Evolutionary conservation across 2,329 filamentous ascomycete species (phyloP).

Genomic region (Aureobasidium zeae): DNA sequence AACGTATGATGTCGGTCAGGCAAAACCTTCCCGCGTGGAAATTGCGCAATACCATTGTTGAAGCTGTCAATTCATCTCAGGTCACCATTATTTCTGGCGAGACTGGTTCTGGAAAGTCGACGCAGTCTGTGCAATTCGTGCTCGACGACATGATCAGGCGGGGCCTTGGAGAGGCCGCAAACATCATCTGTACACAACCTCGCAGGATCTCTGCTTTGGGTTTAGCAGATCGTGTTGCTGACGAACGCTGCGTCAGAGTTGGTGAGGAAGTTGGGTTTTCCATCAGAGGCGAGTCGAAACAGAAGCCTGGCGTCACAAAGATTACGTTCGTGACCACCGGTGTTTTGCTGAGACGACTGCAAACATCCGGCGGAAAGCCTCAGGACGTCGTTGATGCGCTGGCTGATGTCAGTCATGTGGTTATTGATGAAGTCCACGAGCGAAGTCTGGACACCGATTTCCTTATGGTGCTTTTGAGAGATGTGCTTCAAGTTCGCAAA

Average conservation of each 20-base stretch:
- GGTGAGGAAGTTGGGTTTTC: conserved; percentile 86
- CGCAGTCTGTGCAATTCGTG: conserved; percentile 92
- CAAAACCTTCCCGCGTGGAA: conserved; percentile 79
- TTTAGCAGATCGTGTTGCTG: conserved; percentile 85
- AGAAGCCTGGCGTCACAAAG: conserved; percentile 60
- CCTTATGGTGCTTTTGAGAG: conserved; percentile 73
- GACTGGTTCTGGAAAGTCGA: conserved; percentile 94
- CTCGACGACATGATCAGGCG: conserved; percentile 78
- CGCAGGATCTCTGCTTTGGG: conserved; percentile 89
- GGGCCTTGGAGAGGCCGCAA: conserved; percentile 65
- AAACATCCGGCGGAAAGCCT: conserved; percentile 72
- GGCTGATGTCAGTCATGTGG: conserved; percentile 84
- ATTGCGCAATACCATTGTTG: conserved; percentile 65
- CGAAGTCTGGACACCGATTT: conserved; percentile 93
- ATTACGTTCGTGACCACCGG: conserved; percentile 96
- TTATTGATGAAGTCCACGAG: conserved; percentile 96
- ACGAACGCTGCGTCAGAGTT: conserved; percentile 73
- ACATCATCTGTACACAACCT: conserved; percentile 93
- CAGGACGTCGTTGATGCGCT: conserved; percentile 74
- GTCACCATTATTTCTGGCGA: conserved; percentile 96
- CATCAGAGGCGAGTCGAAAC: conserved; percentile 81
- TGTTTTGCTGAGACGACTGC: conserved; percentile 81
- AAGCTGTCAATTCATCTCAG: conserved; percentile 65
- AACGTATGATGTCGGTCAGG: conserved; percentile 65
- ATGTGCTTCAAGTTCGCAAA: conserved; percentile 64